Conservation (phyloP, 805 yeast species). For the Vanderwaltozyma verrucispora region DNA sequence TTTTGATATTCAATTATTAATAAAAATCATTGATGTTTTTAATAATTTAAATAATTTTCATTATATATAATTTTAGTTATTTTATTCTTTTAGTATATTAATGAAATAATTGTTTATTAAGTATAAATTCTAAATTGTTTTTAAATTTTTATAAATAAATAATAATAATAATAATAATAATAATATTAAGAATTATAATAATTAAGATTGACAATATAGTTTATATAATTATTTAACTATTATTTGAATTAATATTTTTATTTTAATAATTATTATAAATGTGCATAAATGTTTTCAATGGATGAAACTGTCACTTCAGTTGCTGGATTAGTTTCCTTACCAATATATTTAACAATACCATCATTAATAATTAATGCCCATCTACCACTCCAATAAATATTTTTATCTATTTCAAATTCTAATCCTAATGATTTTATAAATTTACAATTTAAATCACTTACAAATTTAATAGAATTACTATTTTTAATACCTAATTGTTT, state of each 20-base stretch:
- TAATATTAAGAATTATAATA: no score
- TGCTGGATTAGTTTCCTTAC: background rate
- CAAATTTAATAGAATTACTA: background rate
- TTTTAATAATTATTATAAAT: no score
- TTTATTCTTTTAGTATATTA: background rate
- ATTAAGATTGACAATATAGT: no score
- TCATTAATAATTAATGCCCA: background rate
- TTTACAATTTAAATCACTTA: background rate
- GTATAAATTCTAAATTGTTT: background rate
- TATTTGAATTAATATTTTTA: no score
- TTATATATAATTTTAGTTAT: background rate
- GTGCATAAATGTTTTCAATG: background rate
- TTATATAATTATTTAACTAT: no score
- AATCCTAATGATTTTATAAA: slow-evolving; percentile 1
- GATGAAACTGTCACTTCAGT: background rate
- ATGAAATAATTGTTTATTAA: slow-evolving; percentile 3
- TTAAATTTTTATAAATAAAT: no score
- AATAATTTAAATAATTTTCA: background rate
- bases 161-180: no score
- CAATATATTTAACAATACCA: background rate
- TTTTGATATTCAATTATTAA: background rate
- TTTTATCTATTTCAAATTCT: background rate
- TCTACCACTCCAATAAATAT: background rate
- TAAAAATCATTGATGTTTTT: slow-evolving; percentile 1
- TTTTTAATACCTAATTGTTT: background rate